Conservation (phyloP, 805 yeast genomes). For the Candida quercuum region DNA sequence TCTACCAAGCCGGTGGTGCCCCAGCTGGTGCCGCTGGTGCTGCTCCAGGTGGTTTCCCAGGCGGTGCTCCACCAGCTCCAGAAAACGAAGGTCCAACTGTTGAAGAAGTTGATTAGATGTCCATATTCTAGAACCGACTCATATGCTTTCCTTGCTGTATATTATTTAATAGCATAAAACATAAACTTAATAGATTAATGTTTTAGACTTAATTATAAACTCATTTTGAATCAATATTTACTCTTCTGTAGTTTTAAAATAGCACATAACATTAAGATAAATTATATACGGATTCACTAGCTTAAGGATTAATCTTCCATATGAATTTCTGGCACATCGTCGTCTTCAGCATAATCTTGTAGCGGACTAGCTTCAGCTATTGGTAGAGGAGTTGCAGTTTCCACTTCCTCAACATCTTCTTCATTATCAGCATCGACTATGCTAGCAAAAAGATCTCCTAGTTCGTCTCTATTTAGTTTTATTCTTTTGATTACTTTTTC, state of each 20-base stretch:
- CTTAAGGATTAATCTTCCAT: not conserved
- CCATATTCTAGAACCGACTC: not conserved
- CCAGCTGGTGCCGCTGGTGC: constrained; percentile 56
- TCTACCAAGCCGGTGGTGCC: constrained; percentile 92
- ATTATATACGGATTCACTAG: no score
- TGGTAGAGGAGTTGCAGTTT: no score
- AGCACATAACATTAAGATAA: no score
- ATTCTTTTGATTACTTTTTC: constrained; percentile 27
- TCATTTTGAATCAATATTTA: no score
- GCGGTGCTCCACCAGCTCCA: constrained; percentile 46
- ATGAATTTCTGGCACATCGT: not conserved
- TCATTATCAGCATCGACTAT: constrained; percentile 4
- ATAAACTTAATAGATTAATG: not conserved
- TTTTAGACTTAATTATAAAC: not conserved
- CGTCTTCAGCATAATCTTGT: constrained; percentile 4
- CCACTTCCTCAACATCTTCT: constrained; percentile 5
- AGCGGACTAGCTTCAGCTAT: not conserved
- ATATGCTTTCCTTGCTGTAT: not conserved
- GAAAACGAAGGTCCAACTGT: constrained; percentile 61
- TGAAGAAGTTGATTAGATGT: constrained; percentile 66
- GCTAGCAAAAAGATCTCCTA: constrained; percentile 28
- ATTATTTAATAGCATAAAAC: not conserved
- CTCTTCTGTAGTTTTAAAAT: no score
- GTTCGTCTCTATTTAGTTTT: constrained; percentile 27
- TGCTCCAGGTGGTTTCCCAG: constrained; percentile 49